Evolutionary conservation across 2,329 filamentous ascomycete species (phyloP).

Genomic region (Pyrenochaeta sp.): DNA sequence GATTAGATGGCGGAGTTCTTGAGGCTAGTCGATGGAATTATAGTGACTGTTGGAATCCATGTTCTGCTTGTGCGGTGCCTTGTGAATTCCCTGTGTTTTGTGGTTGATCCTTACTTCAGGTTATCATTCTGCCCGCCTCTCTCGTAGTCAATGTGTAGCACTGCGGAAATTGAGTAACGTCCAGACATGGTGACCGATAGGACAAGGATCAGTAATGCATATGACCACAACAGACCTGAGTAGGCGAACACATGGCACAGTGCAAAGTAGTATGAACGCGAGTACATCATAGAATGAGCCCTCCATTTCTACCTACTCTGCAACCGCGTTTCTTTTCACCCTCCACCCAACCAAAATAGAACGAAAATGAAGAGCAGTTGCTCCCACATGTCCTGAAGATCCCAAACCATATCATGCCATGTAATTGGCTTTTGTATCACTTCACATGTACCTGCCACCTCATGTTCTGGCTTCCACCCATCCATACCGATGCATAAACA

Average conservation of each 20-base stretch:
- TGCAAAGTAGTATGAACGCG: background rate
- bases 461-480: background rate
- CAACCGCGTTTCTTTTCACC: background rate
- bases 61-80: background rate
- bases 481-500: slow-evolving; percentile 11
- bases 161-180: no score
- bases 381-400: background rate
- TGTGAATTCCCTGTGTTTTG: no score
- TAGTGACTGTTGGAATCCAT: background rate
- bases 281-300: background rate
- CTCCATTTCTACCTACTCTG: background rate
- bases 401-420: slow-evolving; percentile 4
- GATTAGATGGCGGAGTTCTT: background rate
- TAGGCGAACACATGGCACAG: no score
- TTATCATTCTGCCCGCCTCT: no score
- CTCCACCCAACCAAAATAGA: background rate
- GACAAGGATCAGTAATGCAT: no score
- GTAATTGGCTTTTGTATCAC: slow-evolving; percentile 3
- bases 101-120: no score
- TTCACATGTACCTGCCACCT: slow-evolving; percentile 7
- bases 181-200: no score
- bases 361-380: background rate
- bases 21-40: background rate
- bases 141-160: no score
- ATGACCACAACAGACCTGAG: no score